Evolutionary conservation across 2,329 filamentous ascomycete species (phyloP).

Genomic region (Aureobasidium uvarum): DNA sequence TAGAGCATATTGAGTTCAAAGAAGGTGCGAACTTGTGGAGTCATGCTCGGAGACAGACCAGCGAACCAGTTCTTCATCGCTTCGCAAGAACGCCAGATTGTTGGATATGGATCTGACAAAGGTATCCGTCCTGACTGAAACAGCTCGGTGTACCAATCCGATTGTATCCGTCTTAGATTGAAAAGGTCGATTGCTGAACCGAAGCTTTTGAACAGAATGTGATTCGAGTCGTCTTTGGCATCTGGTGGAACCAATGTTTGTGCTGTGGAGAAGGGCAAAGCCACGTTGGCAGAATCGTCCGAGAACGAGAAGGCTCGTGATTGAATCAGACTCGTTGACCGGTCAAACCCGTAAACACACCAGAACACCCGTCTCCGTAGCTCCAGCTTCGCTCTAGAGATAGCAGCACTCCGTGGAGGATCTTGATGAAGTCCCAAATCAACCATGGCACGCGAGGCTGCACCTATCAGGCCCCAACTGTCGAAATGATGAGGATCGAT

Average conservation of each 20-base stretch:
- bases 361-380: slow-evolving; percentile 82
- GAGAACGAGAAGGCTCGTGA: slow-evolving; percentile 90
- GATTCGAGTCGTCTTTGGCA: slow-evolving; percentile 43
- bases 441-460: slow-evolving; percentile 80
- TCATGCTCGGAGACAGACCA: slow-evolving; percentile 65
- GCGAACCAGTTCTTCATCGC: slow-evolving; percentile 80
- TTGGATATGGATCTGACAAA: slow-evolving; percentile 66
- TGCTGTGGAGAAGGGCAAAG: slow-evolving; percentile 59
- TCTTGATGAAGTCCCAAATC: slow-evolving; percentile 94
- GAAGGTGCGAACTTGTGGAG: slow-evolving; percentile 65
- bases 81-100: slow-evolving; percentile 72
- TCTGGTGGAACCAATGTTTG: slow-evolving; percentile 36
- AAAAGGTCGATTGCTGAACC: slow-evolving; percentile 76
- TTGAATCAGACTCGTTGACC: slow-evolving; percentile 84
- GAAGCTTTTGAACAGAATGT: slow-evolving; percentile 54
- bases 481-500: slow-evolving; percentile 89
- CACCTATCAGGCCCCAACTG: slow-evolving; percentile 89
- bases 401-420: slow-evolving; percentile 66
- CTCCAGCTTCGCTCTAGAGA: slow-evolving; percentile 69
- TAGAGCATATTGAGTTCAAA: slow-evolving; percentile 89
- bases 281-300: slow-evolving; percentile 80
- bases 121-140: slow-evolving; percentile 73
- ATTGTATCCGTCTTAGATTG: slow-evolving; percentile 79
- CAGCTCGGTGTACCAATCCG: slow-evolving; percentile 82
- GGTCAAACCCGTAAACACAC: slow-evolving; percentile 86